These are phyloP conservation scores for Stemphylium vesicarium DNA, from an alignment of 2,329 filamentous ascomycete genomes.

Conservation along the genomic window DNA sequence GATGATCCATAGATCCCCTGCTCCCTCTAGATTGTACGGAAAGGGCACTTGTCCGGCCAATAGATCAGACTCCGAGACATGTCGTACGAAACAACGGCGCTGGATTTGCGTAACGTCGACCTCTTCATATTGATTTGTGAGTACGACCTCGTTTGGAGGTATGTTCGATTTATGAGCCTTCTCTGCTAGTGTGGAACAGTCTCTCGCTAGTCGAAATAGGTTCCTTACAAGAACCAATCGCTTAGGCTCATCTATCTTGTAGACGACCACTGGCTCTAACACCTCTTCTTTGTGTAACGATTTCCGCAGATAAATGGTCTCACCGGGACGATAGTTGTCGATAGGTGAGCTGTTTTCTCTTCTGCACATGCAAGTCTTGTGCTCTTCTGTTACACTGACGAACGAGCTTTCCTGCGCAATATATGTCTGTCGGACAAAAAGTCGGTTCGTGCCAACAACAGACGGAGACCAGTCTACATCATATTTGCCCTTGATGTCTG, in stretches of 20 bases:
- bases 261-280: constrained; percentile 68
- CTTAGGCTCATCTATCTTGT: constrained; percentile 44
- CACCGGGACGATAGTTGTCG: constrained; percentile 57
- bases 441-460: constrained; percentile 51
- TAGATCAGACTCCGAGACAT: constrained; percentile 54
- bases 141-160: constrained; percentile 65
- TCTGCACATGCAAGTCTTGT: constrained; percentile 62
- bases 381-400: constrained; percentile 60
- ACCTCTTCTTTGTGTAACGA: constrained; percentile 31
- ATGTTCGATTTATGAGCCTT: constrained; percentile 29
- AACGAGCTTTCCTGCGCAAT: constrained; percentile 66
- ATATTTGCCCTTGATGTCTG: constrained; percentile 65
- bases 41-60: constrained; percentile 54
- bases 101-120: constrained; percentile 54
- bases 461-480: constrained; percentile 64
- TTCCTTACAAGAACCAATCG: constrained; percentile 55
- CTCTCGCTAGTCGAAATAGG: constrained; percentile 58
- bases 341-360: constrained; percentile 17
- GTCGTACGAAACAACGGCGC: constrained; percentile 65
- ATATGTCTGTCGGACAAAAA: constrained; percentile 76
- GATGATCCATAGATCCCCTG: constrained; percentile 71
- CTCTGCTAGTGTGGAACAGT: constrained; percentile 44
- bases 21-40: constrained; percentile 71
- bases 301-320: constrained; percentile 63
- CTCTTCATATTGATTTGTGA: constrained; percentile 56